Evolutionary conservation across 2,329 filamentous ascomycete genomes (phyloP), one percentile per base, ranked within the genome.

Genomic region (Aspergillus nomiae): DNA sequence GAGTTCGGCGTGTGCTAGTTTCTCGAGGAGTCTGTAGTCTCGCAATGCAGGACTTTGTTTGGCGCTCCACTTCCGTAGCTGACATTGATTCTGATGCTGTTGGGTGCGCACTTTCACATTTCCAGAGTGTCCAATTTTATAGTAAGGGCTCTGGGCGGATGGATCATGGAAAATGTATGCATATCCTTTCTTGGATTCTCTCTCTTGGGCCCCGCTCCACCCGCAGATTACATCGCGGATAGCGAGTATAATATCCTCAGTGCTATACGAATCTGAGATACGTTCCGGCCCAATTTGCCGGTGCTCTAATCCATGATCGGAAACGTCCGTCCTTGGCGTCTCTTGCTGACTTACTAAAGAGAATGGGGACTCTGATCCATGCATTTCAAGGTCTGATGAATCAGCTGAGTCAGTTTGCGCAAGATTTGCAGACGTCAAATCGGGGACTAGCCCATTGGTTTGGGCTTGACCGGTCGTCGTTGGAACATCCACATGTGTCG

Each of bases 61-160:
- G 2, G 58, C 26, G 5, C 48, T 46, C 32, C 61, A 64, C 11
- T 12, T 38, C 9, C 38, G 26, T n/a, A 64, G 45, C 9, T 51
- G 57, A 28, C 65, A 67, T 19, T 61, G 51, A 3, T 50, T 63
- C 14, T 61, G 45, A 14, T 64, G 64, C 14, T 61, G 41, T 16
- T 61, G 64, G 19, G 28, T 56, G 19, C 62, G 59, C n/a, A 48
- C 48, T 11, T 56, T 56, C 16, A 60, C 58, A 34, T 63, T 58
- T 32, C 34, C 65, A 8, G 63, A 61, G 30, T 63, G 59, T 32
- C 64, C 63, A 8, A 67, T 63, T 30, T 63, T 65, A 53, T 65
- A 67, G 26, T 58, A 61, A 16, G 45, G 60, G 16, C 57, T 60
- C 24, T 56, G 38, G 4, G 59, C 63, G 30, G 59, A 61, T 19